These are phyloP conservation scores for Fusarium sarcochroum DNA, from an alignment of 2,329 filamentous ascomycete species.

Conservation along the genomic window DNA sequence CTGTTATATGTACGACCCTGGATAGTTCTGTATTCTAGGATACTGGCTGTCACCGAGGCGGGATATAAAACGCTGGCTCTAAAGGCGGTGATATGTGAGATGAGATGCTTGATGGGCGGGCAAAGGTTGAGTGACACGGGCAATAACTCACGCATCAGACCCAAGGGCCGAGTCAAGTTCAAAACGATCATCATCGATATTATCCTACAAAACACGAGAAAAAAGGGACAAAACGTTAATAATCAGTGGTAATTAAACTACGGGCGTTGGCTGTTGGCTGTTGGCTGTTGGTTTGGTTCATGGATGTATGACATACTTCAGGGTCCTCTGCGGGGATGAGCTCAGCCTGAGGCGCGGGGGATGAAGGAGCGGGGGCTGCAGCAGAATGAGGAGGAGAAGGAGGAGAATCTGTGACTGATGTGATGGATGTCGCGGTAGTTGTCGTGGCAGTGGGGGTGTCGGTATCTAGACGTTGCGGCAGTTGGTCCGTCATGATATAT, in stretches of 20 bases:
- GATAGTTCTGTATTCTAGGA: conserved; percentile 43
- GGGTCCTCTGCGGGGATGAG: conserved; percentile 42
- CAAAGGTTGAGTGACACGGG: background rate
- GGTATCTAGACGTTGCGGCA: conserved; percentile 13
- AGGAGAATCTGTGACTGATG: background rate
- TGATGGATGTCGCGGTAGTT: background rate
- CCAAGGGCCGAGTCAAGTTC: conserved; percentile 44
- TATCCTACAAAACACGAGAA: conserved; percentile 13
- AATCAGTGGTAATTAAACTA: conserved; percentile 10
- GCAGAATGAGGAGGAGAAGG: background rate
- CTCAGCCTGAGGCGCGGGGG: conserved; percentile 35
- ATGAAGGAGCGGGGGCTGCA: conserved; percentile 13
- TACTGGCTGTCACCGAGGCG: conserved; percentile 42
- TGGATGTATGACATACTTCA: conserved; percentile 29
- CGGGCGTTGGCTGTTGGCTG: background rate
- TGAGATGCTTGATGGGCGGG: background rate
- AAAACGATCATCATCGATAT: conserved; percentile 26
- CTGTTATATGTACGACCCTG: conserved; percentile 46
- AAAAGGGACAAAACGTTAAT: conserved; percentile 20
- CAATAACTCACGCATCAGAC: conserved; percentile 40
- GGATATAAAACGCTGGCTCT: conserved; percentile 41
- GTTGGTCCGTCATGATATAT: conserved; percentile 36
- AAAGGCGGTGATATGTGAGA: conserved; percentile 6
- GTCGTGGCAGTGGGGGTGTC: conserved; percentile 2
- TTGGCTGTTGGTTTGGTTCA: background rate